Percentiles rank a stretch among this genome's conserved stretches.
phyloP scores from a whole-genome alignment of 352 stramenopile genomes.

The Lagenidium giganteum region DNA sequence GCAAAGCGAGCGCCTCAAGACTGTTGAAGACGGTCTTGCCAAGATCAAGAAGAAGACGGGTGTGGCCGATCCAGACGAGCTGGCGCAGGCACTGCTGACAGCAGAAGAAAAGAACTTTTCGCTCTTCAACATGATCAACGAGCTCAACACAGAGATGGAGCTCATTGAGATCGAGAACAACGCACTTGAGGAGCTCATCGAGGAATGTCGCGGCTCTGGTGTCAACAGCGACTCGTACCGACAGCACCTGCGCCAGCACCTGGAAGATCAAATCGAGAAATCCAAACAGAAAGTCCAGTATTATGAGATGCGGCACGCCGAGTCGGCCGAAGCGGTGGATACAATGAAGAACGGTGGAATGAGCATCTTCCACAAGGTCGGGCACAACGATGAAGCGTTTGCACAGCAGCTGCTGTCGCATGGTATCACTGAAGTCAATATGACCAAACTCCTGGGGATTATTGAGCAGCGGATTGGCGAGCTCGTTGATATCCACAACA shows the following conservation, averaged over 20 bases:
- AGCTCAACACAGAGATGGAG: conserved; percentile 90
- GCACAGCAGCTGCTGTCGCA: conserved; percentile 58
- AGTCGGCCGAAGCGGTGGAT: conserved; percentile 58
- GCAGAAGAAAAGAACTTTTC: conserved; percentile 94
- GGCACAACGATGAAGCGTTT: conserved; percentile 70
- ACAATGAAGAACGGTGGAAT: conserved; percentile 69
- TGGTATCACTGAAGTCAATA: conserved; percentile 76
- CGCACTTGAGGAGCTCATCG: conserved; percentile 48
- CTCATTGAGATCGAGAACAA: conserved; percentile 84
- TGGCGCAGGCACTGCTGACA: conserved; percentile 80
- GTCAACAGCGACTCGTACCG: conserved; percentile 53
- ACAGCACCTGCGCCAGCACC: conserved; percentile 53
- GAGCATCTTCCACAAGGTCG: conserved; percentile 81
- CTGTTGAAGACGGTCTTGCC: conserved; percentile 75
- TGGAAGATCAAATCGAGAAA: conserved; percentile 83
- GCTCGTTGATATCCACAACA: conserved; percentile 85
- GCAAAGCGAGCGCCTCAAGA: conserved; percentile 61
- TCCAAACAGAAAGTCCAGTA: conserved; percentile 69
- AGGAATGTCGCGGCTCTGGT: conserved; percentile 52
- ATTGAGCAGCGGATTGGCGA: conserved; percentile 84
- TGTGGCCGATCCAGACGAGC: conserved; percentile 73
- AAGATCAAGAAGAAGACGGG: conserved; percentile 89
- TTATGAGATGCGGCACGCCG: conserved; percentile 57
- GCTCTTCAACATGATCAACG: conserved; percentile 94
- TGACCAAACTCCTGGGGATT: conserved; percentile 72